Conservation (phyloP, 2,329 filamentous ascomycete genomes). For the Colletotrichum tanaceti region DNA sequence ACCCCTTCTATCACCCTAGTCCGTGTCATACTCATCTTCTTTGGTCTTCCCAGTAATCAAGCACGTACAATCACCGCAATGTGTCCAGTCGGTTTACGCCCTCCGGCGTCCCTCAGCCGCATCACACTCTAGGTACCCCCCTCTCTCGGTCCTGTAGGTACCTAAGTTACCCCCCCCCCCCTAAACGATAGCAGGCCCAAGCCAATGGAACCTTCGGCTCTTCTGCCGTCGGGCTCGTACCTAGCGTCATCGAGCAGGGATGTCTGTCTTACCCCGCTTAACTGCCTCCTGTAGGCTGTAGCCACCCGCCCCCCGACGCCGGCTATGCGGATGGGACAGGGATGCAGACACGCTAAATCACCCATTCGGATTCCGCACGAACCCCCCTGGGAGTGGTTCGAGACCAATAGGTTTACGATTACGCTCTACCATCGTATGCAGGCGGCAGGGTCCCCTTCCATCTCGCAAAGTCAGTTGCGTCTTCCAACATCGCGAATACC, state of each 20-base stretch:
- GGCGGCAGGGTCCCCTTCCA: not conserved
- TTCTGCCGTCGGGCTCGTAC: not conserved
- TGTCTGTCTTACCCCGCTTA: not conserved
- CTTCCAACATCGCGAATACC: not conserved
- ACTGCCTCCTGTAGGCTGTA: no score
- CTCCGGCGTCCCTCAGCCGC: slow-evolving; percentile 1
- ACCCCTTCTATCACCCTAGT: no score
- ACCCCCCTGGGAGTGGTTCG: not conserved
- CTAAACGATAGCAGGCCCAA: not conserved
- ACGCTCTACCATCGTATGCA: slow-evolving; percentile 1
- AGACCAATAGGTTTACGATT: slow-evolving; percentile 19
- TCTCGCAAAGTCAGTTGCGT: slow-evolving; percentile 21
- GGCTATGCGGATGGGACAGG: slow-evolving; percentile 1
- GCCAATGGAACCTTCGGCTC: not conserved
- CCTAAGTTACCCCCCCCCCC: no score
- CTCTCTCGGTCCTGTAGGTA: no score
- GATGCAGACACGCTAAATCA: not conserved
- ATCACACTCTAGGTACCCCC: not conserved
- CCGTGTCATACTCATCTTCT: no score
- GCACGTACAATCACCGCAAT: not conserved
- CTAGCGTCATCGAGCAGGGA: slow-evolving; percentile 14
- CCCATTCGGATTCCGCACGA: not conserved
- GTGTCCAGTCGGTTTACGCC: not conserved
- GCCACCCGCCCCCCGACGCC: not conserved
- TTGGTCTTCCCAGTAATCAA: no score